phyloP scores from a whole-genome alignment of 176 grass and related monocot genomes.

The Bolboschoenus planiculmis region DNA sequence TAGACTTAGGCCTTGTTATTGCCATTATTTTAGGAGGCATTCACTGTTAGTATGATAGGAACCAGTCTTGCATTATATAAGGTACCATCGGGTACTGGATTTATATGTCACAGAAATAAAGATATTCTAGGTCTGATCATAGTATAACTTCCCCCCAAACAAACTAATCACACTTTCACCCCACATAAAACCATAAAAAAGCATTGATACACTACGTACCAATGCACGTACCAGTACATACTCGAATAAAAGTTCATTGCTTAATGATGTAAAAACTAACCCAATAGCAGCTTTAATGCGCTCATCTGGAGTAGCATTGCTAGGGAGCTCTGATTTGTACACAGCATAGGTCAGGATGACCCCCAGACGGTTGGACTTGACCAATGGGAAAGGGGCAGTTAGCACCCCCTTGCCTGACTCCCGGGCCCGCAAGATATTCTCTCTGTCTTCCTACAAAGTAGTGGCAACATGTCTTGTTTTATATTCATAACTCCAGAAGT shows the following conservation, averaged over 20 bases:
- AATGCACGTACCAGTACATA: background rate
- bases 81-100: background rate
- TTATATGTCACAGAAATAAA: background rate
- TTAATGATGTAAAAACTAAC: slow-evolving; percentile 29
- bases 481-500: background rate
- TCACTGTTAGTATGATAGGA: background rate
- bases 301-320: slow-evolving; percentile 47
- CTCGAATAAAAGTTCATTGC: background rate
- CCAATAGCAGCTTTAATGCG: slow-evolving; percentile 76
- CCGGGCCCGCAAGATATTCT: slow-evolving; percentile 75
- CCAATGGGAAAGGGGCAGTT: slow-evolving; percentile 75
- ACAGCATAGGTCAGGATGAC: slow-evolving; percentile 89
- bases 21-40: background rate
- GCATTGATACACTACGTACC: background rate
- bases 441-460: slow-evolving; percentile 69
- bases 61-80: background rate
- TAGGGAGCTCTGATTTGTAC: slow-evolving; percentile 75
- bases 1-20: background rate
- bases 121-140: background rate
- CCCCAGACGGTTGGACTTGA: slow-evolving; percentile 83
- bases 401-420: slow-evolving; percentile 87
- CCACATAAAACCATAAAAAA: background rate
- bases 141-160: background rate
- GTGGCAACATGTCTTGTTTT: background rate
- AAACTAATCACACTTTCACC: background rate